Evolutionary conservation across 306 rosid species (phyloP), one percentile per base, ranked within the genome.

Genomic region (Vicia faba): DNA sequence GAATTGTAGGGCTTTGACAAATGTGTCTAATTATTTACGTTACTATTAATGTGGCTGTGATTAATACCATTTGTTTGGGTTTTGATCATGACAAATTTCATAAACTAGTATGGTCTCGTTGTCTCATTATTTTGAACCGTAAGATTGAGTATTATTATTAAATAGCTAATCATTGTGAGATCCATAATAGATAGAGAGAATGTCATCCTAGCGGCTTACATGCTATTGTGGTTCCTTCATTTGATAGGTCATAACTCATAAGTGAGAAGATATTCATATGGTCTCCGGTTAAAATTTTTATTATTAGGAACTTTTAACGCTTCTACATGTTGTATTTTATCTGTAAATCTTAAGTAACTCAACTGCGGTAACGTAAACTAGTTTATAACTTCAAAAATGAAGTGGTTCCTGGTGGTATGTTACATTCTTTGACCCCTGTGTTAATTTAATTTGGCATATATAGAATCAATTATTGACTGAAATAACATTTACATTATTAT

Each of bases 171-270:
- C 19, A 15, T 41, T 69, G 55, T 25, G 19, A 36, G 16, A 26
- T 5, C 28, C 64, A 16, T 73, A 4, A 25, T 64, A 10, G 44
- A 35, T 36, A 57, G 8, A 46, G n/a, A 11, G 28, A 73, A 51
- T 18, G 0, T 45, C 28, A 25, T 48, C 74, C 15, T 39, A 19
- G 33, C 8, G 5, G 65, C 15, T 48, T 53, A 15, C 29, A 13
- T 33, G 39, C 39, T 61, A 49, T 68, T 68, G 61, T 35, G 51
- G 43, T 72, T 54, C 40, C 61, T 35, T 48, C 36, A 33, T 20
- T 48, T 49, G 19, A 75, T 60, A 18, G 57, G 55, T 33, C 38
- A 33, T 29, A 29, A 29, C 66, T 33, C 45, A 35, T 60, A 28
- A 16, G 10, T 60, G 25, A 35, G 51, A 62, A 19, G 67, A 20